A percentile compares a stretch with the other conserved stretches of the same genome.
These are phyloP conservation scores for Nepenthes mirabilis DNA, from an alignment of 148 eudicot genomes.

Conservation along the genomic window DNA sequence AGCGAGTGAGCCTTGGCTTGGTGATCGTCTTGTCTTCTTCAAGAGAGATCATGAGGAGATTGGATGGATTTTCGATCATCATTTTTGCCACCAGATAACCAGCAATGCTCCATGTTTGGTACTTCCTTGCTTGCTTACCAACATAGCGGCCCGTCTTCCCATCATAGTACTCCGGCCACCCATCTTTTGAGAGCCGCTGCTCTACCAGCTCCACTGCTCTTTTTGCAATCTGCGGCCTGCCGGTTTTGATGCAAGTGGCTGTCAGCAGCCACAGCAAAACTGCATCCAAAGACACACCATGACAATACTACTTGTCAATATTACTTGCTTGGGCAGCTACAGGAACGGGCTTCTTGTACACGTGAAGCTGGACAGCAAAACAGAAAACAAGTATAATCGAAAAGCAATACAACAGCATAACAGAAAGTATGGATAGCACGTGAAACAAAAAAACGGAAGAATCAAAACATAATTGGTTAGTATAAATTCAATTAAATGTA, in stretches of 20 bases:
- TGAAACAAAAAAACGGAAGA: no score
- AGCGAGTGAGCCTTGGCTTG: conserved; percentile 28
- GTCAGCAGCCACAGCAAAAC: conserved; percentile 40
- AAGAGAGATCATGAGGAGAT: conserved; percentile 27
- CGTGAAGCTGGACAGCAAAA: background rate
- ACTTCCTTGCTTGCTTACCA: conserved; percentile 41
- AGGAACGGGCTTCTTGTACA: background rate
- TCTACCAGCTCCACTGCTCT: conserved; percentile 29
- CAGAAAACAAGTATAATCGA: background rate
- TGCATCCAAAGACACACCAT: conserved; percentile 4
- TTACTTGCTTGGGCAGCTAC: no score
- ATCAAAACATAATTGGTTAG: no score
- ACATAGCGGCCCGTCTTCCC: conserved; percentile 33
- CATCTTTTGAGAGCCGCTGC: conserved; percentile 27
- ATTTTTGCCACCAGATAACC: conserved; percentile 35
- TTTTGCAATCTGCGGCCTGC: conserved; percentile 30
- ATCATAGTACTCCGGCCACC: conserved; percentile 47
- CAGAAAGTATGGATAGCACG: no score
- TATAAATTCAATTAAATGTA: no score
- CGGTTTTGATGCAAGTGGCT: background rate
- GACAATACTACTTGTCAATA: background rate
- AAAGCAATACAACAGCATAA: no score
- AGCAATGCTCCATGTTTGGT: conserved; percentile 42
- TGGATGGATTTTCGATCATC: conserved; percentile 34
- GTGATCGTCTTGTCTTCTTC: conserved; percentile 26